Conservation (phyloP, 108 stramenopile genomes). For the Nitzschia inconspicua region DNA sequence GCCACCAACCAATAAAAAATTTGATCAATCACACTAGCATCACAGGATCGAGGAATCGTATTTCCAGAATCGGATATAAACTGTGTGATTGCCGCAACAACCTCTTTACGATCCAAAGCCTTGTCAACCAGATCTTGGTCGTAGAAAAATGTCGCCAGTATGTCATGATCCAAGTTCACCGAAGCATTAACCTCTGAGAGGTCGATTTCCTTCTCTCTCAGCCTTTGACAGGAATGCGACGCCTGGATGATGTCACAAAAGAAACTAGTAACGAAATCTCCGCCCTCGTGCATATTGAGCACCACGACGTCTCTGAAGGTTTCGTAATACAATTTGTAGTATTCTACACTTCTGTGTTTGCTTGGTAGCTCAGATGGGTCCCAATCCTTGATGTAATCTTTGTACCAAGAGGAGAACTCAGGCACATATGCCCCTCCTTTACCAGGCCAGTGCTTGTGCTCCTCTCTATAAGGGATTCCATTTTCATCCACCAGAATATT, state of each 20-base stretch:
- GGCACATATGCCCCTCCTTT: neutral
- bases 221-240: neutral
- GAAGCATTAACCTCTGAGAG: neutral
- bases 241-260: conserved; percentile 5
- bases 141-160: conserved; percentile 2
- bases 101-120: neutral
- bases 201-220: neutral
- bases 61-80: neutral
- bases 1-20: conserved; percentile 5
- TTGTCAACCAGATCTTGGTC: conserved; percentile 3
- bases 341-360: conserved; percentile 9
- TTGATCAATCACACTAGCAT: neutral
- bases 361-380: neutral
- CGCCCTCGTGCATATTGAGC: conserved; percentile 5
- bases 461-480: neutral
- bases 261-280: neutral
- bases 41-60: conserved; percentile 2
- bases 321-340: conserved; percentile 1
- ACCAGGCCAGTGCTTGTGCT: conserved; percentile 6
- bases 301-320: neutral
- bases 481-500: conserved; percentile 4
- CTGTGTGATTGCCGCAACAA: neutral
- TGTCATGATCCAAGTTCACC: conserved; percentile 7
- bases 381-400: neutral
- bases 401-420: neutral